A percentile compares a stretch with the other conserved stretches of the same genome.
These are phyloP conservation scores for Heliamphora pulchella DNA, from an alignment of 179 eudicot genomes.

Conservation along the genomic window DNA sequence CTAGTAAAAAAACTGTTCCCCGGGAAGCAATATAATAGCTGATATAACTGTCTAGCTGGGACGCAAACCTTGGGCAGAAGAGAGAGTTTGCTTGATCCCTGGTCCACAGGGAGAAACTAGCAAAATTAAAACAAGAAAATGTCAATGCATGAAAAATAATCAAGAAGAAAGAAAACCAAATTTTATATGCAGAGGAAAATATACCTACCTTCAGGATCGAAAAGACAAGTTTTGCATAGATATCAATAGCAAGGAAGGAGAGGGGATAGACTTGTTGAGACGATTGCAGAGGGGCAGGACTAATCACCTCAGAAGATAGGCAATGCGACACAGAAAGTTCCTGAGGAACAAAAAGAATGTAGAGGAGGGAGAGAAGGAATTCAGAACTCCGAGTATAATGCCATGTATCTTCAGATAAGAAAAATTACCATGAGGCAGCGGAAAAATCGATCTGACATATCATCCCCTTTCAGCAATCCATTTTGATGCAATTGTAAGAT, in stretches of 20 bases:
- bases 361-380: not conserved
- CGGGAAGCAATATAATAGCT: not conserved
- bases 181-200: not conserved
- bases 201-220: conserved; percentile 66
- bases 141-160: not conserved
- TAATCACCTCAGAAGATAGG: conserved; percentile 17
- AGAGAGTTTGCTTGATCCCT: conserved; percentile 58
- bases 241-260: conserved; percentile 81
- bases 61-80: conserved; percentile 67
- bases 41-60: not conserved
- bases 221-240: conserved; percentile 65
- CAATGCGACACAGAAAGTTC: conserved; percentile 75
- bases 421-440: conserved; percentile 58
- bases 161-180: not conserved
- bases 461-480: conserved; percentile 85
- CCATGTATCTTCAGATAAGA: not conserved
- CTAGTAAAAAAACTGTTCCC: not conserved
- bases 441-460: conserved; percentile 66
- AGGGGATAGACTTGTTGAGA: conserved; percentile 59
- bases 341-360: conserved; percentile 29
- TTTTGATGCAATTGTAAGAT: conserved; percentile 61
- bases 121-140: conserved; percentile 13
- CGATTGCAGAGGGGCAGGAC: conserved; percentile 35
- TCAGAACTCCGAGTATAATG: not conserved
- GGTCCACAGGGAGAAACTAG: conserved; percentile 69